Base-by-base conservation (phyloP, 2,329 filamentous ascomycete genomes). In the Exophiala calicioides region DNA sequence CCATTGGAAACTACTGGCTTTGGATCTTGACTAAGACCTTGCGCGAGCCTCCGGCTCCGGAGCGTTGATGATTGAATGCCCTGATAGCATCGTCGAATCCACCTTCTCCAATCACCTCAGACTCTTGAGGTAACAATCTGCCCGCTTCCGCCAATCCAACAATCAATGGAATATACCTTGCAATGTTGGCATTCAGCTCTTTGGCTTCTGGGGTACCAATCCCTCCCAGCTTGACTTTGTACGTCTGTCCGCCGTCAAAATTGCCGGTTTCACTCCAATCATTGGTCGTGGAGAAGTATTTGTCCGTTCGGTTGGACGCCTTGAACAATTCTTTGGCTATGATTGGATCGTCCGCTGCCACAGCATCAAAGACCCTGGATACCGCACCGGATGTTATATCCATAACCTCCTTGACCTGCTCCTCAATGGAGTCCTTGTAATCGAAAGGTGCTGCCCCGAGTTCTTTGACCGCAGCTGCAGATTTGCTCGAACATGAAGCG, bases 391-490 rank as follows among this genome's bases (percentile, higher is more conserved):
- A 52, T 6, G 64, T 68, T 23, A 61, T 45, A 2, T 31, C 26
- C 19, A 61, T 50, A 15, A 65, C 47, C 5, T 56, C 42, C 18
- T 58, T 54, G 31, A 66, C 57, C 31, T 65, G 57, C 5, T 63
- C 59, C 3, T 50, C 37, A 9, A 60, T 33, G 3, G 60, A 16
- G 7, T 48, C 47, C 50, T 65, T 65, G 52, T 66, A 66, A 52
- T 66, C 60, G 46, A 68, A 57, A 1, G 55, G 54, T 23, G 56
- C 50, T 27, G 62, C 63, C 33, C 61, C 62, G 37, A 64, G 35
- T 4, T 48, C 52, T 34, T 60, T 60, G 35, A 68, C 50, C 8
- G 59, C 57, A 6, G 58, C 52, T 31, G 58, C 53, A 5, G 58
- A 64, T 18, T 55, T 59, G 15, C 48, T 47, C 2, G 65, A 65